phyloP scores from a whole-genome alignment of 225 moss, liverwort and hornwort species.

The Polytrichum formosum region DNA sequence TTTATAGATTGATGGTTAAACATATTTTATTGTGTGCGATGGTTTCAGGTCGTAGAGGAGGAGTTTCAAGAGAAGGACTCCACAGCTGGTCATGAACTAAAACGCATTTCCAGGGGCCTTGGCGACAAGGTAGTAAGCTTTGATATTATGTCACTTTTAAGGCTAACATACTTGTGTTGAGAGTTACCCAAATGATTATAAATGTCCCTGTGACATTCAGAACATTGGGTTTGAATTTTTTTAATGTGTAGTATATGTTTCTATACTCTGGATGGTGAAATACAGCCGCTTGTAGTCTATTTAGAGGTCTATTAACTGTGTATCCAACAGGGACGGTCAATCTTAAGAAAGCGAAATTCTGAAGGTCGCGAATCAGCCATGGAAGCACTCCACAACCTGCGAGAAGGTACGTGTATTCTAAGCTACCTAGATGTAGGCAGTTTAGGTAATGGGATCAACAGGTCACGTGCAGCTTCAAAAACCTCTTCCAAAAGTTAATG shows the following conservation, averaged over 20 bases:
- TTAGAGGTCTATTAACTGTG: no score
- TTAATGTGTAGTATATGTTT: not conserved
- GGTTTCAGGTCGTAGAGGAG: slow-evolving; percentile 44
- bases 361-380: slow-evolving; percentile 53
- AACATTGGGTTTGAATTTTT: no score
- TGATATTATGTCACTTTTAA: slow-evolving; percentile 3
- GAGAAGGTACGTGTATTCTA: slow-evolving; percentile 38
- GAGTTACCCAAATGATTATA: no score
- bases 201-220: no score
- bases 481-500: no score
- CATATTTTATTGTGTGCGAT: no score
- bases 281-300: not conserved
- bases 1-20: no score
- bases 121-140: slow-evolving; percentile 49
- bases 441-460: slow-evolving; percentile 1
- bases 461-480: no score
- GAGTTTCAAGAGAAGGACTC: slow-evolving; percentile 56
- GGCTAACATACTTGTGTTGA: not conserved
- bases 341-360: slow-evolving; percentile 52
- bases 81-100: slow-evolving; percentile 38
- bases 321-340: slow-evolving; percentile 45
- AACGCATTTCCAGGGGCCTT: slow-evolving; percentile 54
- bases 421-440: not conserved
- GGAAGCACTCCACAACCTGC: slow-evolving; percentile 57
- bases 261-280: slow-evolving; percentile 3